These are phyloP conservation scores for Alloteropsis semialata DNA, from an alignment of 176 grass and related monocot species.

Conservation along the genomic window DNA sequence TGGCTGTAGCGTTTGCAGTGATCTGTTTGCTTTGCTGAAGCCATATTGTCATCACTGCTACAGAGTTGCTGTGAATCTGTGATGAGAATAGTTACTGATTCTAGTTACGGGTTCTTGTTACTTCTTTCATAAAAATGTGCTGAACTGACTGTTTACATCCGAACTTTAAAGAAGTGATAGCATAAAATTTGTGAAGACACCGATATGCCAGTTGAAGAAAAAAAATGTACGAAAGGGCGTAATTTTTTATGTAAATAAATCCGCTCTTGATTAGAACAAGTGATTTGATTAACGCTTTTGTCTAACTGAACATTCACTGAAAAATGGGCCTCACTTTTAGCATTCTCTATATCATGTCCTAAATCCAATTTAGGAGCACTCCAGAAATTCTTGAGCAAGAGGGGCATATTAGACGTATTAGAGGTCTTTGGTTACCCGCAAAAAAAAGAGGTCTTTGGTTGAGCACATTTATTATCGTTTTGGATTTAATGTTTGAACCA, in stretches of 20 bases:
- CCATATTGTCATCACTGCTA: neutral
- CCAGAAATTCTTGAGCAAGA: too few relatives aligned
- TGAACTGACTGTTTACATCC: neutral
- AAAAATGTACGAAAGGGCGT: neutral
- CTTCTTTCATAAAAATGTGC: neutral
- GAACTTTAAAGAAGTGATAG: neutral
- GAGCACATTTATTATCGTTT: too few relatives aligned
- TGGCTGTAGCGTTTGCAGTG: neutral
- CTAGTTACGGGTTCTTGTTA: neutral
- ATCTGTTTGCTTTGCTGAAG: neutral
- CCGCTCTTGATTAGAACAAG: neutral
- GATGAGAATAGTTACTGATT: neutral
- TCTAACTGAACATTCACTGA: too few relatives aligned
- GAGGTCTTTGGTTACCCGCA: too few relatives aligned
- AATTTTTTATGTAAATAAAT: neutral
- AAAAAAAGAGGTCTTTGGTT: too few relatives aligned
- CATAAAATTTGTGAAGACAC: neutral
- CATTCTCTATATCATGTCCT: too few relatives aligned
- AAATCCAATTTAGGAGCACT: too few relatives aligned
- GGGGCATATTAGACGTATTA: too few relatives aligned
- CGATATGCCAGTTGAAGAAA: neutral
- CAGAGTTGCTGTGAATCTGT: neutral
- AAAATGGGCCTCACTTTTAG: too few relatives aligned
- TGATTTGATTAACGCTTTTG: too few relatives aligned
- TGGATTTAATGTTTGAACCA: too few relatives aligned